phyloP scores from a whole-genome alignment of 1,139 yeast genomes.

The Pichia sp. region DNA sequence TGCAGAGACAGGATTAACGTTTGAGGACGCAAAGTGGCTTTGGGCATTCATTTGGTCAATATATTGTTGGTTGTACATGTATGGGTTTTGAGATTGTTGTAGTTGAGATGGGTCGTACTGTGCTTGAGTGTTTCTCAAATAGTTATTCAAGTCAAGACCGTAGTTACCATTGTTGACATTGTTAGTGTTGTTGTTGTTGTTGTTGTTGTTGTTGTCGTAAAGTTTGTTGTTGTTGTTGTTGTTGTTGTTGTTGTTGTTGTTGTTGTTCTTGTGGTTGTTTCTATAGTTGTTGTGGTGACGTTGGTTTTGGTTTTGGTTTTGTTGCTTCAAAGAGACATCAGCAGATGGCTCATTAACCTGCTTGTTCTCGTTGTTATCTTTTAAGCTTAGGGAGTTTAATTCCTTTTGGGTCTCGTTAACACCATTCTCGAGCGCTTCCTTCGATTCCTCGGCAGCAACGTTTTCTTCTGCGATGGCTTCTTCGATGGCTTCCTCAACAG shows the following conservation, averaged over 20 bases:
- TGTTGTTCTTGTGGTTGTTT: constrained; percentile 16
- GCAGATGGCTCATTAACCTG: background rate
- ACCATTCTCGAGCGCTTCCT: constrained; percentile 6
- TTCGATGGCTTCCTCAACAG: constrained; percentile 7
- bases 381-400: background rate
- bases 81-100: constrained; percentile 15
- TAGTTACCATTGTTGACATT: constrained; percentile 26
- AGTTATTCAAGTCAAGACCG: constrained; percentile 30
- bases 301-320: constrained; percentile 18
- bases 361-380: background rate
- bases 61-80: constrained; percentile 23
- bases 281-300: constrained; percentile 17
- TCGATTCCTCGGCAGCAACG: background rate
- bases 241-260: constrained; percentile 16
- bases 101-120: constrained; percentile 26
- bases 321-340: constrained; percentile 7
- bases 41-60: constrained; percentile 14
- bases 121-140: constrained; percentile 26
- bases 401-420: constrained; percentile 11
- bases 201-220: constrained; percentile 24
- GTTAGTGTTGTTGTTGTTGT: constrained; percentile 14
- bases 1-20: constrained; percentile 6
- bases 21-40: constrained; percentile 6
- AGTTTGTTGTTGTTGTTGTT: constrained; percentile 18
- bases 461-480: constrained; percentile 10